These are phyloP conservation scores for Trichomonascus vanleenenianus DNA, from an alignment of 805 yeast species.

Conservation along the genomic window DNA sequence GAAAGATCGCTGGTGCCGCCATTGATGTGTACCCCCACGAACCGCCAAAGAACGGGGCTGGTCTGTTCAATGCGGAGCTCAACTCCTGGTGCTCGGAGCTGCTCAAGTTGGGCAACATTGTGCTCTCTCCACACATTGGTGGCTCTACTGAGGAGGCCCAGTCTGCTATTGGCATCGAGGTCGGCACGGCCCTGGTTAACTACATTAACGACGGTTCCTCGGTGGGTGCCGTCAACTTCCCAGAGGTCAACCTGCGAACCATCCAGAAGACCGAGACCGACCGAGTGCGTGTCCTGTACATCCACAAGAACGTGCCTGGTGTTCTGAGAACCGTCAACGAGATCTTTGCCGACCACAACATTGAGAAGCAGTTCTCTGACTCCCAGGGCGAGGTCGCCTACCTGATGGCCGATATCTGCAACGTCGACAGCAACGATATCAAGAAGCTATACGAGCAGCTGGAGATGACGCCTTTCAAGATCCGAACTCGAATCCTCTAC, in stretches of 20 bases:
- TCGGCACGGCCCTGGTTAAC: constrained; percentile 73
- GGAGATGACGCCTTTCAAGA: constrained; percentile 83
- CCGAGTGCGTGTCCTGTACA: constrained; percentile 83
- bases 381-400: constrained; percentile 94
- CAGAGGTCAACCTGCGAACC: constrained; percentile 89
- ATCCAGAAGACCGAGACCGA: constrained; percentile 79
- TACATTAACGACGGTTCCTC: constrained; percentile 96
- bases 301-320: constrained; percentile 98
- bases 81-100: constrained; percentile 82
- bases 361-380: constrained; percentile 97
- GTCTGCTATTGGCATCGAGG: constrained; percentile 95
- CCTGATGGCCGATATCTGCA: constrained; percentile 93
- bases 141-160: constrained; percentile 99
- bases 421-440: constrained; percentile 75
- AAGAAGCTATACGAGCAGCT: constrained; percentile 76
- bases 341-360: constrained; percentile 87
- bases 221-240: constrained; percentile 96
- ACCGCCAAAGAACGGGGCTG: constrained; percentile 94
- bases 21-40: constrained; percentile 94
- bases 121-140: constrained; percentile 96
- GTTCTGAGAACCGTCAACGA: constrained; percentile 95
- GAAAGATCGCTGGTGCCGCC: constrained; percentile 95
- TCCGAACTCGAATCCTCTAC: constrained; percentile 83
- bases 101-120: constrained; percentile 73
- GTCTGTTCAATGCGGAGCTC: constrained; percentile 60